Evolutionary conservation across 2,329 filamentous ascomycete species (phyloP), one percentile per base, ranked within the genome.

Genomic region (Trichophyton simii): DNA sequence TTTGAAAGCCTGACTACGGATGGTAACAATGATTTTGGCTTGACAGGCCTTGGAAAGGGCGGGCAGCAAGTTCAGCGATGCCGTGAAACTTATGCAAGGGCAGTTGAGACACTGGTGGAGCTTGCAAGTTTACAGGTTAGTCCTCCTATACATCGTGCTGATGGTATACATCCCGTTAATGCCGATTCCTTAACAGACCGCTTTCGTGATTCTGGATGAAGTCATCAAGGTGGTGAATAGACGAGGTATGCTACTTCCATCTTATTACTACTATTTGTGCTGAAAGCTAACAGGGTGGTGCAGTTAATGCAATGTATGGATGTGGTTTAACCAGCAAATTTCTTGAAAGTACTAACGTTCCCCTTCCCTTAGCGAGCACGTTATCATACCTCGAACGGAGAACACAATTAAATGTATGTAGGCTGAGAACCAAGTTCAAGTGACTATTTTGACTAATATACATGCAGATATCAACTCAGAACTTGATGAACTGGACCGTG

Each of bases 141-240:
- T 25, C 28, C 4, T 22, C n/a, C 15, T 36, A 25, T 50, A 50
- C 9, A 34, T 61, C 57, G 31, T 20, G 15, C 3, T 50, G 15
- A 6, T 20, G 25, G 20, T 9, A 15, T 38, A 25, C 25, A 18
- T 38, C 31, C 13, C 20, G 11, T 58, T 36, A 42, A 63, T 68
- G 8, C 63, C 62, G 62, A 57, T 69, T 9, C 59, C 57, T 52
- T 50, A 63, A 11, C 68, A 87, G 83, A 99, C 94, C 66, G 94
- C 94, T 4, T 99, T 99, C 73, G 90, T 99, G 57, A 97, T 97
- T 66, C 76, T 99, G 63, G 94, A 99, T 73, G 94, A 99, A 76
- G 94, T 99, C 62, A 99, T 99, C 78, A 99, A 99, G 79, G 91
- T 97, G 28, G 94, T 99, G 61, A 99, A 99, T 75, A 85, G 94